These are phyloP conservation scores for Quercus rubra DNA, from an alignment of 306 rosid species.

Conservation along the genomic window DNA sequence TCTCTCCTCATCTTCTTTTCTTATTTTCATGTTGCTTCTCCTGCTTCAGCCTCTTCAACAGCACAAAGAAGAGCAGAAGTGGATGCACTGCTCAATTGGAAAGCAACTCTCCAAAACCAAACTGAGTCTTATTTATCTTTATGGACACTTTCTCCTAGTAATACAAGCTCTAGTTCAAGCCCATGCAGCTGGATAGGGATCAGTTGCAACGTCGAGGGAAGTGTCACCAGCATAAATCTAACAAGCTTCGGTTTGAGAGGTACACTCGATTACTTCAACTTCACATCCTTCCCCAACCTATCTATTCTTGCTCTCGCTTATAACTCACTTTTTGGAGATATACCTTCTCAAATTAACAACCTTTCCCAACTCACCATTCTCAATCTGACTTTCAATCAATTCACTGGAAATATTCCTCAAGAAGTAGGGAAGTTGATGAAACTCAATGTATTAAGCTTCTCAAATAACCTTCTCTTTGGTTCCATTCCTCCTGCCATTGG, in stretches of 20 bases:
- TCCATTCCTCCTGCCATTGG: neutral
- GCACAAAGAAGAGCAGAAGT: neutral
- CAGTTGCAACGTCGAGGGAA: neutral
- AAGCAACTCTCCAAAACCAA: slow-evolving; percentile 7
- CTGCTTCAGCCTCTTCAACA: neutral
- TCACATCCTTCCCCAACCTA: slow-evolving; percentile 1
- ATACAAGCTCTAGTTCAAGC: neutral
- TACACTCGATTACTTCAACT: neutral
- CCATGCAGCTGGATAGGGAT: slow-evolving; percentile 3
- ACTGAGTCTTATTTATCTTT: neutral
- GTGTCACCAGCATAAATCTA: neutral
- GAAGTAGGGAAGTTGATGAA: neutral
- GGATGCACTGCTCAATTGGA: slow-evolving; percentile 6
- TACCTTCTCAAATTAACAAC: neutral
- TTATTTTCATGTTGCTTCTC: neutral
- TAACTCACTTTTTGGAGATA: neutral
- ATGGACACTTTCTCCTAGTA: neutral
- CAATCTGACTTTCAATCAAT: neutral
- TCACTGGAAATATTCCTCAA: neutral
- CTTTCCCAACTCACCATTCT: neutral
- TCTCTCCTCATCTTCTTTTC: neutral
- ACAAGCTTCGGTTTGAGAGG: neutral
- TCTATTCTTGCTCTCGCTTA: neutral
- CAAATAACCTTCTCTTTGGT: neutral
- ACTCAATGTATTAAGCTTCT: neutral